Evolutionary conservation across 257 asterid genomes (phyloP).

Genomic region (Fraxinus excelsior): DNA sequence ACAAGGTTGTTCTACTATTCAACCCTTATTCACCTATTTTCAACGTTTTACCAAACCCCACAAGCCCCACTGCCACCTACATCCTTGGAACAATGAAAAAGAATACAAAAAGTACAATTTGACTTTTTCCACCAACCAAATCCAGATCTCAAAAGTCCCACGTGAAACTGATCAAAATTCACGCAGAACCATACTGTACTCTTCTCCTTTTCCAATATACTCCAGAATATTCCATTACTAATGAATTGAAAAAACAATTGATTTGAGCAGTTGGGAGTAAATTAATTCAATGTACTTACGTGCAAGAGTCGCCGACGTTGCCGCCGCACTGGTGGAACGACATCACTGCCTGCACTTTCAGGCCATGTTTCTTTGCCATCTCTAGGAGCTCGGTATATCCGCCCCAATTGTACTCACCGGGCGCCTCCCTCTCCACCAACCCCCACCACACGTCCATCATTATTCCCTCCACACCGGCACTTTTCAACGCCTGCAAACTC

Average conservation of each 20-base stretch:
- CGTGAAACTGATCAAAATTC: slow-evolving; percentile 19
- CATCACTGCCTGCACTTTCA: slow-evolving; percentile 98
- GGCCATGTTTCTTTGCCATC: slow-evolving; percentile 89
- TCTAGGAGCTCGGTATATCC: slow-evolving; percentile 85
- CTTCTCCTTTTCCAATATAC: background rate
- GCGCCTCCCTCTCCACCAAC: slow-evolving; percentile 76
- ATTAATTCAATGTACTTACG: slow-evolving; percentile 49
- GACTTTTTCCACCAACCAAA: slow-evolving; percentile 13
- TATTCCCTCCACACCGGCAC: slow-evolving; percentile 93
- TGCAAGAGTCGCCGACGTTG: slow-evolving; percentile 93
- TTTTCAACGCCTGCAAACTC: slow-evolving; percentile 90
- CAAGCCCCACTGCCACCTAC: background rate
- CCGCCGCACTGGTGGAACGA: slow-evolving; percentile 99
- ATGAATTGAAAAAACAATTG: background rate
- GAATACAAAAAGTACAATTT: background rate
- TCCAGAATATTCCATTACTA: background rate
- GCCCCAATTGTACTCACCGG: slow-evolving; percentile 86
- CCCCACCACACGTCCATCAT: slow-evolving; percentile 99
- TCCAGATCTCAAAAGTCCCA: slow-evolving; percentile 18
- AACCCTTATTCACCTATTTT: background rate
- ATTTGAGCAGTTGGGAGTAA: background rate
- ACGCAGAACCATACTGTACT: background rate
- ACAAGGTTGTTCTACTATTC: background rate
- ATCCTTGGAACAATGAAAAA: slow-evolving; percentile 7
- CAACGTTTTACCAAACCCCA: background rate